These are phyloP conservation scores for Aspergillus sp. DNA, from an alignment of 2,329 filamentous ascomycete species.

Conservation along the genomic window DNA sequence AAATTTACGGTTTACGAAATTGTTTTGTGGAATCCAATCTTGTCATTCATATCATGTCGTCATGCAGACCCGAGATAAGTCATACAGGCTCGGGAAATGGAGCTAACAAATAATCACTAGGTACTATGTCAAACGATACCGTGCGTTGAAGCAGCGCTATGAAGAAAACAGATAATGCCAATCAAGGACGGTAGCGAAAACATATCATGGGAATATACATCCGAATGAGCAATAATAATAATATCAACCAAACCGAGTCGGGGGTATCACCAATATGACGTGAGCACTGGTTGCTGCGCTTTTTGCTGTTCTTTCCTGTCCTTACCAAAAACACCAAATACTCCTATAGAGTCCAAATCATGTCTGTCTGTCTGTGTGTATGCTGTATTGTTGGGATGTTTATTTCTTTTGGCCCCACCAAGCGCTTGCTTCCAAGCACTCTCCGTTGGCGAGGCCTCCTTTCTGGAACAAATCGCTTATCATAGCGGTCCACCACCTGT, in stretches of 20 bases:
- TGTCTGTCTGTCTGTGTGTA: constrained; percentile 4
- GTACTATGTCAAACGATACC: constrained; percentile 90
- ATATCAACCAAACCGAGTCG: constrained; percentile 24
- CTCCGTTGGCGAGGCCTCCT: constrained; percentile 75
- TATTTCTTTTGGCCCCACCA: constrained; percentile 63
- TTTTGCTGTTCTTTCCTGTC: constrained; percentile 22
- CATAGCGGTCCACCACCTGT: constrained; percentile 84
- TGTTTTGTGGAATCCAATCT: constrained; percentile 1
- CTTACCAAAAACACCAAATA: constrained; percentile 31
- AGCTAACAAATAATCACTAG: constrained; percentile 48
- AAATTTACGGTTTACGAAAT: neutral
- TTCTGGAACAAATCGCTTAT: constrained; percentile 80
- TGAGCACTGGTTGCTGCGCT: constrained; percentile 30
- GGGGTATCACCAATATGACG: constrained; percentile 41
- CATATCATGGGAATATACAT: constrained; percentile 22
- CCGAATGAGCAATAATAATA: constrained; percentile 19
- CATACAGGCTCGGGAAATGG: constrained; percentile 2
- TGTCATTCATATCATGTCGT: constrained; percentile 16
- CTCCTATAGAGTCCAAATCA: constrained; percentile 18
- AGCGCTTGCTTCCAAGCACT: constrained; percentile 71
- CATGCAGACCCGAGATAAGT: constrained; percentile 15
- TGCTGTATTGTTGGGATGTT: constrained; percentile 11
- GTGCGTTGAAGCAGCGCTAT: constrained; percentile 80
- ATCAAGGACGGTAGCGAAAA: constrained; percentile 12
- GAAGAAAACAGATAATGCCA: constrained; percentile 48